Base-by-base conservation (phyloP, 2,329 filamentous ascomycete genomes). In the Sclerotinia trifoliorum region DNA sequence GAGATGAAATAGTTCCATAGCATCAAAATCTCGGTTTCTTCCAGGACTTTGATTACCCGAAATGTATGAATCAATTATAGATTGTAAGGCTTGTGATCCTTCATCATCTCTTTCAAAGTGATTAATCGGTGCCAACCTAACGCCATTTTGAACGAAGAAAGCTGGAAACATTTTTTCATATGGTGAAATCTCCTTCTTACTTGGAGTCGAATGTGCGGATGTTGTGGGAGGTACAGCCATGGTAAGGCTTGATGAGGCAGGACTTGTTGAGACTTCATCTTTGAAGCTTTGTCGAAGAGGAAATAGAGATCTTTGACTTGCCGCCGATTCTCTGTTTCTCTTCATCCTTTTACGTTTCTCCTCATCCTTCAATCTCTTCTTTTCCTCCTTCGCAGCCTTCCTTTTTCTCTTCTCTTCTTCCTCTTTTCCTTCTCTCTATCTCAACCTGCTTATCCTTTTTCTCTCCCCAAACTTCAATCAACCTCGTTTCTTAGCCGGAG, bases 131-230 rank as follows among this genome's bases (percentile, higher is more conserved):
- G 93, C 93, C 65, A 97, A 73, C n/a, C 80, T 85, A 1, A 92
- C 90, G 74, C 92, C 85, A 3, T 88, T 83, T 69, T 92, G 90
- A 57, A 95, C 76, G 71, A 90, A 94, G 78, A 97, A 98, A 0
- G 91, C 88, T 44, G 93, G 85, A 75, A 98, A 98, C 48, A 84
- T 81, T 72, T 87, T 88, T 24, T 90, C 81, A 56, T 85, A 83
- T 32, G 79, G 74, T 3, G 60, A 39, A 5, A 75, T 64, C 7
- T 49, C 74, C 70, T 10, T 71, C 66, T 71, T 81, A 77, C 55
- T 72, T 66, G 63, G 79, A 73, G 49, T 77, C 78, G 8, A 66
- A 21, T 67, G 39, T 24, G 56, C 52, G 0, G 70, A 54, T 32
- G 58, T 70, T 35, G 62, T 57, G 65, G 60, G 46, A 39, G 61